Conservation (phyloP, 2,329 filamentous ascomycete genomes). For the Hypoxylon rubiginosum region DNA sequence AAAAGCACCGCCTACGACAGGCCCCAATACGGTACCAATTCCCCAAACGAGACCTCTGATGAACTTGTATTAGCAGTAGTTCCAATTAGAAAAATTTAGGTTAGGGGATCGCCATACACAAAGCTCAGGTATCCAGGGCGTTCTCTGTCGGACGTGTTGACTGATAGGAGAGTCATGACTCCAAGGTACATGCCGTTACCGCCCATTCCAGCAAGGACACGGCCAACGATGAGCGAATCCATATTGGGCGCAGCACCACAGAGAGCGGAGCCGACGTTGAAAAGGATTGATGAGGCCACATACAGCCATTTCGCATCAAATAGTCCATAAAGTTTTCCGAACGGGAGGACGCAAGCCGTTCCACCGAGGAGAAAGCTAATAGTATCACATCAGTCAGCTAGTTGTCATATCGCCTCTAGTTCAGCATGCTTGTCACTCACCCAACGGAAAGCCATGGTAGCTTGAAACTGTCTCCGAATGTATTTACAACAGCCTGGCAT, state of each 20-base stretch:
- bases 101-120: slow-evolving; percentile 5
- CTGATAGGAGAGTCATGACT: slow-evolving; percentile 48
- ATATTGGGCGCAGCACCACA: slow-evolving; percentile 61
- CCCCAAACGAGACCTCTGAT: slow-evolving; percentile 27
- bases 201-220: slow-evolving; percentile 61
- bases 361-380: slow-evolving; percentile 5
- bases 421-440: not conserved
- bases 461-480: slow-evolving; percentile 1
- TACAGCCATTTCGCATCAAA: slow-evolving; percentile 59
- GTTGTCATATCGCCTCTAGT: not conserved
- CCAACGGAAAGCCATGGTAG: slow-evolving; percentile 7
- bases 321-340: slow-evolving; percentile 53
- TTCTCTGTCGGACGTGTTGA: slow-evolving; percentile 50
- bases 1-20: slow-evolving; percentile 63
- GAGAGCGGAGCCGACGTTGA: slow-evolving; percentile 48
- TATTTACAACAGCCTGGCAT: slow-evolving; percentile 6
- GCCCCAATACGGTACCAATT: slow-evolving; percentile 56
- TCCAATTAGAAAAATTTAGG: not conserved
- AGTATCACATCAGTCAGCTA: not conserved
- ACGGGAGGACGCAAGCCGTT: slow-evolving; percentile 53
- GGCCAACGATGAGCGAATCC: slow-evolving; percentile 62
- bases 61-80: not conserved
- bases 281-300: slow-evolving; percentile 28
- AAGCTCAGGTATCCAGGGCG: slow-evolving; percentile 52
- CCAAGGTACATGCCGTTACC: slow-evolving; percentile 58